phyloP scores from a whole-genome alignment of 768 basidiomycete genomes.

The Hypholoma fasciculare region DNA sequence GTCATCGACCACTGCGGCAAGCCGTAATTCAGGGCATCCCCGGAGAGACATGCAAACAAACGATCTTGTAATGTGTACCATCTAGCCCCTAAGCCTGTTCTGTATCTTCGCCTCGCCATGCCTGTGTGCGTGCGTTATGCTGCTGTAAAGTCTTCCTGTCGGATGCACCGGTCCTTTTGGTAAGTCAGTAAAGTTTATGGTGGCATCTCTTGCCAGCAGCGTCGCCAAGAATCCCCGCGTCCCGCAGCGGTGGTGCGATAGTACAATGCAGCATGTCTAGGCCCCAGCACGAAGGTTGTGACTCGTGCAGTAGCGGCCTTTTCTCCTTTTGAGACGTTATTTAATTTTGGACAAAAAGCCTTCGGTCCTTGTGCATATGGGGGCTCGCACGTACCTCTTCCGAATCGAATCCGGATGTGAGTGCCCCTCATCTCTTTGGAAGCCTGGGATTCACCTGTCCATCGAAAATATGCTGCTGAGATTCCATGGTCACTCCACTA shows the following conservation, averaged over 20 bases:
- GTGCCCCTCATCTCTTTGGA: not conserved
- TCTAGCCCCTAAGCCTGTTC: not conserved
- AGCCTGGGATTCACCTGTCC: constrained; percentile 1
- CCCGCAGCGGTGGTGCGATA: not conserved
- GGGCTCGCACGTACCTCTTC: not conserved
- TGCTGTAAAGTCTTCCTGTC: not conserved
- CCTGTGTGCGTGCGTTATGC: not conserved
- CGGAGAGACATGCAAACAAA: not conserved
- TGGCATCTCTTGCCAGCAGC: not conserved
- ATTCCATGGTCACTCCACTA: not conserved
- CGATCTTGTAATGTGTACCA: not conserved
- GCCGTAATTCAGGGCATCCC: constrained; percentile 4
- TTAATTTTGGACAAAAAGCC: not conserved
- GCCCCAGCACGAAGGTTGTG: not conserved
- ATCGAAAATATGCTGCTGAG: not conserved
- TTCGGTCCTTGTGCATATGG: not conserved
- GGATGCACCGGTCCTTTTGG: constrained; percentile 3
- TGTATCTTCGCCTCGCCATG: not conserved
- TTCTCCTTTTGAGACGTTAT: not conserved
- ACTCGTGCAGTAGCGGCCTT: not conserved
- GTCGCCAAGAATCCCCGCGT: not conserved
- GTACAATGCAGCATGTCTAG: not conserved
- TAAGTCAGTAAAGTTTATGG: not conserved
- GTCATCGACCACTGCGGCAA: constrained; percentile 74
- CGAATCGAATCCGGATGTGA: not conserved